phyloP scores from a whole-genome alignment of 139 green algal species.

The Picochlorum sp. region DNA sequence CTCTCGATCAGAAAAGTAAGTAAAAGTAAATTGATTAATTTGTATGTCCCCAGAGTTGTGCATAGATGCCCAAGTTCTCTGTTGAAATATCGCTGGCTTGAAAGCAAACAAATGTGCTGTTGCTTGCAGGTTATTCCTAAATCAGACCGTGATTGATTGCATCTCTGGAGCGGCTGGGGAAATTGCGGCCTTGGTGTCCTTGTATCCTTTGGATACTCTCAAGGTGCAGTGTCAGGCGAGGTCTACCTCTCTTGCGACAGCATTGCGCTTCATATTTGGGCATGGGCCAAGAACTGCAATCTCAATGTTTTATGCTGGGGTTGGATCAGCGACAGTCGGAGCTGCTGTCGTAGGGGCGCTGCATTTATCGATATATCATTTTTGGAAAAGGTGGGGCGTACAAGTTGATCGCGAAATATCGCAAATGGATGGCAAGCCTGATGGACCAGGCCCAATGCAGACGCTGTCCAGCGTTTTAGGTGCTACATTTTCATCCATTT shows the following conservation, averaged over 20 bases:
- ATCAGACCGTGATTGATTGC: constrained; percentile 27
- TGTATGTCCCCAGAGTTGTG: too few species aligned
- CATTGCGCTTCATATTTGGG: constrained; percentile 19
- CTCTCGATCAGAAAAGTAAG: too few species aligned
- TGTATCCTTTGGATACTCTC: constrained; percentile 60
- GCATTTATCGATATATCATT: constrained; percentile 39
- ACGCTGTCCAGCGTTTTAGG: constrained; percentile 7
- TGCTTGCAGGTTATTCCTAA: not conserved
- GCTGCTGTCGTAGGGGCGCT: constrained; percentile 41
- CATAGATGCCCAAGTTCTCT: too few species aligned
- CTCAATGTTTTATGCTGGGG: constrained; percentile 34
- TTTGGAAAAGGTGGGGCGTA: constrained; percentile 1
- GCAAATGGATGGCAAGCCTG: not conserved
- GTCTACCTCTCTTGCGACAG: constrained; percentile 8
- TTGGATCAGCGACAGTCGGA: constrained; percentile 27
- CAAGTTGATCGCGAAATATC: not conserved
- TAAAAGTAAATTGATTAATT: too few species aligned
- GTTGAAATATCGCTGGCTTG: too few species aligned
- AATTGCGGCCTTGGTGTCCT: constrained; percentile 34
- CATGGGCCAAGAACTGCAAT: not conserved
- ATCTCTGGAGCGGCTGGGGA: constrained; percentile 47
- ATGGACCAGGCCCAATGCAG: constrained; percentile 2
- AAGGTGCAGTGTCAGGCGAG: constrained; percentile 56
- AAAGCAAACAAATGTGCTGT: too few species aligned
- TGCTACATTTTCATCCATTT: constrained; percentile 7